Evolutionary conservation across 176 grass and related monocot genomes (phyloP).

Genomic region (Panicum miliaceum): DNA sequence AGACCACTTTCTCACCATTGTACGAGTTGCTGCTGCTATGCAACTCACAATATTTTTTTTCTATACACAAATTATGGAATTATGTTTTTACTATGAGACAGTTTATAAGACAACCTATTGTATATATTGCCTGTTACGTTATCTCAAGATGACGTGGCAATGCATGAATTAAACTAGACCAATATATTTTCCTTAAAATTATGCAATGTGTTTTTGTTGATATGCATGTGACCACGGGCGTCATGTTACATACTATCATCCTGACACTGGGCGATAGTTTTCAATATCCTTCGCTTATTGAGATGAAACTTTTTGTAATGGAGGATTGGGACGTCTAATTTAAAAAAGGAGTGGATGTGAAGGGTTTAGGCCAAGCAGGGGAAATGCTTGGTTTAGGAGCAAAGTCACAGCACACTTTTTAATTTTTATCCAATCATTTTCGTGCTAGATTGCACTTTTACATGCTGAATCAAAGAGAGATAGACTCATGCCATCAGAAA

Average conservation of each 20-base stretch:
- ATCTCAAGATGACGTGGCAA: no score
- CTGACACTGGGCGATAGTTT: neutral
- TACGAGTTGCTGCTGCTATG: no score
- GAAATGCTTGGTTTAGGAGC: slow-evolving; percentile 6
- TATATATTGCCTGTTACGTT: no score
- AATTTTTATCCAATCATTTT: neutral
- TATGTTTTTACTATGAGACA: no score
- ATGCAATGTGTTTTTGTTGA: neutral
- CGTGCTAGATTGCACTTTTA: neutral
- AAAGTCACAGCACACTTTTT: slow-evolving; percentile 8
- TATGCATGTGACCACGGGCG: neutral
- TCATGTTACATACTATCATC: neutral
- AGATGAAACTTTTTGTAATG: neutral
- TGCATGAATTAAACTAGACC: no score
- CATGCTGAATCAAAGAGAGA: neutral
- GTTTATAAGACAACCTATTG: no score
- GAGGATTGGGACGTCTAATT: neutral
- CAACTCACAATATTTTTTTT: no score
- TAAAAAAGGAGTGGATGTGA: neutral
- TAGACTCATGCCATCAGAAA: neutral
- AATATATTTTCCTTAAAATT: no score
- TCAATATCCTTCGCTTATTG: neutral
- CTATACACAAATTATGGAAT: no score
- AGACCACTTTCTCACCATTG: no score
- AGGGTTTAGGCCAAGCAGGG: neutral